Evolutionary conservation across 345 rosid genomes (phyloP), one percentile per base, ranked within the genome.

Genomic region (Cardamine chenopodiifolia): DNA sequence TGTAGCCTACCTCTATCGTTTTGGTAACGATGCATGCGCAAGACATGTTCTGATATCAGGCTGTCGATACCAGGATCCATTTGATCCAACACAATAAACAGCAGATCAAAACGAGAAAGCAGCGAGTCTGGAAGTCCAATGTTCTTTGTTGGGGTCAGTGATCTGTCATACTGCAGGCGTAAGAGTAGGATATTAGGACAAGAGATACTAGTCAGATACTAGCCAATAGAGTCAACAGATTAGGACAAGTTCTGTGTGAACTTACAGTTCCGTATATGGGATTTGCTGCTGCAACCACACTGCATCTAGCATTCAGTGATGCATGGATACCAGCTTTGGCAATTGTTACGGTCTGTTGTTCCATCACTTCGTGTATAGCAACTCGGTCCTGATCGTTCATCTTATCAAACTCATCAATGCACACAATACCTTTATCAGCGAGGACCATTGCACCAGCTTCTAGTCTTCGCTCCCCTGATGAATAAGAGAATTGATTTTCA

Each of bases 391-490:
- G 94, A 76, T 95, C 99, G 75, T 89, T 92, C 99, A 95, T 95
- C 87, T 95, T 95, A 85, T 95, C 99, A 76, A 95, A 95, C 85
- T 95, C 99, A 48, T 92, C 99, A 72, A 95, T 95, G 75, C 98
- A 95, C 57, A 95, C 98, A 57, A 92, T 88, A 79, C 99, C 99
- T 82, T 90, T 82, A 78, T 95, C 99, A 55, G 91, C 99, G 66
- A 95, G 99, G 82, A 95, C 99, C 99, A 95, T 95, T 58, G 99
- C 99, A 80, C 99, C 98, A 72, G 99, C 99, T 81, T 95, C 99
- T 26, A 95, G 86, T 80, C 99, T 89, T 83, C 97, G 89, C 85
- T 95, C 99, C 56, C 99, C 99, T 95, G 85, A 45, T 58, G 15
- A 60, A 66, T 0, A 75, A n/a, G 55, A 55, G 49, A 52, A 72